Percentiles rank a stretch among this genome's conserved stretches.
These are phyloP conservation scores for Tricholoma sp. DNA, from an alignment of 768 basidiomycete genomes.

Conservation along the genomic window DNA sequence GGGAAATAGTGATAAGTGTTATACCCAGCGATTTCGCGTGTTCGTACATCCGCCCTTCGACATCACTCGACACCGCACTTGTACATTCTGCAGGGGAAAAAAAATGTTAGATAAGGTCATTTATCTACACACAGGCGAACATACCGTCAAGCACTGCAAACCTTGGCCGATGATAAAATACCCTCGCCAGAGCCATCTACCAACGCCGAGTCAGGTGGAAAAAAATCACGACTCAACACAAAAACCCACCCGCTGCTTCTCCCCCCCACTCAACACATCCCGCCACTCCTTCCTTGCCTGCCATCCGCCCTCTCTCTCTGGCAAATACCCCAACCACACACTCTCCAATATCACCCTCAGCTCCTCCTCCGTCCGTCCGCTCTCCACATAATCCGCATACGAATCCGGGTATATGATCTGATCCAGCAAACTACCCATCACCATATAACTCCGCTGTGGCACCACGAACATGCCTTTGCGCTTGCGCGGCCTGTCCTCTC, in stretches of 20 bases:
- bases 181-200: constrained; percentile 88
- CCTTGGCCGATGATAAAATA: constrained; percentile 82
- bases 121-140: constrained; percentile 16
- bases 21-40: constrained; percentile 85
- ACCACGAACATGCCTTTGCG: constrained; percentile 71
- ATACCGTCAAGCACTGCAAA: constrained; percentile 84
- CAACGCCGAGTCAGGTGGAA: constrained; percentile 2
- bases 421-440: constrained; percentile 79
- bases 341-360: constrained; percentile 73
- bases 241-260: constrained; percentile 79
- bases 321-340: constrained; percentile 82
- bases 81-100: constrained; percentile 67
- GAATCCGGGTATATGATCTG: constrained; percentile 94
- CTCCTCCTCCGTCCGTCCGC: constrained; percentile 60
- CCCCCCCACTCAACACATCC: constrained; percentile 92
- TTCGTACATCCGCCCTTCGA: constrained; percentile 95
- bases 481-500: constrained; percentile 8
- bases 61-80: constrained; percentile 92
- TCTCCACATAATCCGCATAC: constrained; percentile 63
- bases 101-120: background rate
- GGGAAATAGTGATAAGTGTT: constrained; percentile 89
- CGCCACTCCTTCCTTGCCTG: constrained; percentile 91
- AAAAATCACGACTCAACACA: background rate
- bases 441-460: constrained; percentile 93
- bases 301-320: constrained; percentile 87